A percentile compares a stretch with the other conserved stretches of the same genome.
phyloP scores from a whole-genome alignment of 1,139 yeast genomes.

The Oligophagozyma castellii region DNA sequence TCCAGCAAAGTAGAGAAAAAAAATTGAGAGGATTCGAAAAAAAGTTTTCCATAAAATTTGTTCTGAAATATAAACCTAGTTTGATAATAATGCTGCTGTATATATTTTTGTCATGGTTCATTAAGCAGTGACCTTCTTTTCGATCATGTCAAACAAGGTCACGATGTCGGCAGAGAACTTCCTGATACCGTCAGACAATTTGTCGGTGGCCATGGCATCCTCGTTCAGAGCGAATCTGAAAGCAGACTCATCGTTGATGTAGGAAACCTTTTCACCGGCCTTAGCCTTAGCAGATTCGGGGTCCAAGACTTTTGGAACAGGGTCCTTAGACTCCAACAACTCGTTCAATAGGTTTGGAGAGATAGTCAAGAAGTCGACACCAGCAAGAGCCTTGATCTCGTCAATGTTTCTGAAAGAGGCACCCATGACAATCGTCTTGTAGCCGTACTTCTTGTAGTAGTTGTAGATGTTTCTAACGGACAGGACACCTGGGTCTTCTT shows the following conservation, averaged over 20 bases:
- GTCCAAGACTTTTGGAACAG: slow-evolving; percentile 72
- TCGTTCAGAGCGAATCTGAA: slow-evolving; percentile 91
- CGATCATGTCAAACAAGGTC: slow-evolving; percentile 68
- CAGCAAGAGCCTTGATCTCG: slow-evolving; percentile 94
- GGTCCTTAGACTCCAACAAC: slow-evolving; percentile 61
- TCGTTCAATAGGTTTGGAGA: slow-evolving; percentile 89
- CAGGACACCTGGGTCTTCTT: slow-evolving; percentile 88
- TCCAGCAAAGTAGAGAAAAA: no score
- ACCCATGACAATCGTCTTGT: slow-evolving; percentile 98
- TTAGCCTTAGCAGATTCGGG: slow-evolving; percentile 42
- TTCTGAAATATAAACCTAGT: no score
- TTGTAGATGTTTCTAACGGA: slow-evolving; percentile 83
- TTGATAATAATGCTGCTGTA: no score
- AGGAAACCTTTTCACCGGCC: slow-evolving; percentile 56
- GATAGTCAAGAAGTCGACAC: slow-evolving; percentile 92
- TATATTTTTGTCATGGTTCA: no score
- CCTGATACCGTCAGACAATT: slow-evolving; percentile 96
- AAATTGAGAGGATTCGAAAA: no score
- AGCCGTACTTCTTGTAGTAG: slow-evolving; percentile 95
- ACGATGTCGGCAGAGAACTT: slow-evolving; percentile 89
- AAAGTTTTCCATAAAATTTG: no score
- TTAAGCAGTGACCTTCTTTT: slow-evolving; percentile 46
- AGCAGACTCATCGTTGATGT: slow-evolving; percentile 69
- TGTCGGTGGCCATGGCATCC: slow-evolving; percentile 98
- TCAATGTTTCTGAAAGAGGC: slow-evolving; percentile 98